Evolutionary conservation across 345 rosid genomes (phyloP).

Genomic region (Eucalyptus erythrocorys): DNA sequence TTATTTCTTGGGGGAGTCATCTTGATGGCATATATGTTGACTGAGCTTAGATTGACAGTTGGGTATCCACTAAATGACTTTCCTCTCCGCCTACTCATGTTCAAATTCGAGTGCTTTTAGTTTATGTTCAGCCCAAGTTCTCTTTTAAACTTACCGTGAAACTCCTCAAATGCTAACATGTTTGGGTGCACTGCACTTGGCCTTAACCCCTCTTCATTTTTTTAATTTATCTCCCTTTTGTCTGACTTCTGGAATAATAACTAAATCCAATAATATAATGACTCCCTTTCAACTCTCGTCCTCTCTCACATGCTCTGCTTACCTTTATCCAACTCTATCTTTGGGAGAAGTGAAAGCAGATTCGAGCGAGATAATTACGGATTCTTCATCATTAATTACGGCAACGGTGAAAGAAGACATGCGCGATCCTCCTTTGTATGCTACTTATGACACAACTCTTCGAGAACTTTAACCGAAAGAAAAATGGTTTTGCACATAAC

Average conservation of each 20-base stretch:
- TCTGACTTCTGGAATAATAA: background rate
- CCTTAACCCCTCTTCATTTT: background rate
- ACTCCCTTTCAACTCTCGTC: background rate
- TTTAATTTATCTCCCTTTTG: rapidly evolving
- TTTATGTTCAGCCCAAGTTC: background rate
- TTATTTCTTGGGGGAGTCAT: background rate
- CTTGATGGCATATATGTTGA: rapidly evolving
- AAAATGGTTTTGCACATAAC: background rate
- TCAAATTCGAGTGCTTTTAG: background rate
- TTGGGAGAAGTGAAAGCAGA: background rate
- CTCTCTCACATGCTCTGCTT: background rate
- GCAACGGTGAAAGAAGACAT: background rate
- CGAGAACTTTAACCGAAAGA: background rate
- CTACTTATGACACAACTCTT: background rate
- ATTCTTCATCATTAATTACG: background rate
- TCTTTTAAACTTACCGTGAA: background rate
- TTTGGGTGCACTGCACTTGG: rapidly evolving
- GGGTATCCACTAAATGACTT: background rate
- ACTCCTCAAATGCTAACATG: background rate
- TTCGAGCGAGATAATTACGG: background rate
- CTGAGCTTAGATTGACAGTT: background rate
- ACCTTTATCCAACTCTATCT: background rate
- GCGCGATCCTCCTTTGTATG: background rate
- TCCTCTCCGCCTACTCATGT: background rate
- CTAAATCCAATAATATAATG: background rate